Evolutionary conservation across 2,329 filamentous ascomycete species (phyloP), one percentile per base, ranked within the genome.

Genomic region (Leptosphaerulina australis): DNA sequence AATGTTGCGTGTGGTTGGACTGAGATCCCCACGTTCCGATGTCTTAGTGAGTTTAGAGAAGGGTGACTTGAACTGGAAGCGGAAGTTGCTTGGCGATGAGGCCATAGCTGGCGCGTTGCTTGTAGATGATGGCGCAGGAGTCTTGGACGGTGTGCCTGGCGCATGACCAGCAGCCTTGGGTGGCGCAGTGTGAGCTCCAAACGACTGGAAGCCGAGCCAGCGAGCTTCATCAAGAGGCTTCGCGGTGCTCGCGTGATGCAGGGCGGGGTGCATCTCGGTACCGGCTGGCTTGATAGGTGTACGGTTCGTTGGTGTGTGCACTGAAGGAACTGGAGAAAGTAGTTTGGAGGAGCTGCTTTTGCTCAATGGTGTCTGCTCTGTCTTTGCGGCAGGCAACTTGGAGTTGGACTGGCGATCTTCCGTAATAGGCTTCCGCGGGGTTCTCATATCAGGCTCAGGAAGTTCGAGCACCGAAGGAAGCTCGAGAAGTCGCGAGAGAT

Each of bases 221-320:
- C 94, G 79, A 5, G 88, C 91, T 9, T 91, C 91, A 20, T 94
- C 91, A 2, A 88, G 83, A 34, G 89, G 79, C 44, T 88, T 89
- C 55, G 85, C 88, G 17, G 88, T 92, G 58, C 81, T 87, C 44
- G 83, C 81, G 49, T 94, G 90, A 48, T 85, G 83, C 68, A 88
- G 89, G 76, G 88, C 89, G 7, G 93, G 93, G 69, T 97, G 92
- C 92, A 97, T 97, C 71, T 96, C 91, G 52, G 86, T 84, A 57
- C 81, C 81, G 37, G 87, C 78, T 18, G 90, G 88, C 75, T 88
- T 88, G 60, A 88, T 77, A 5, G 85, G 81, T 3, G 85, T 84
- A 11, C 81, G 82, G 29, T 83, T 83, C 30, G 79, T 80, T 4
- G 91, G 91, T 5, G 76, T 74, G 44, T 59, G 67, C 21, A 63